A percentile compares a stretch with the other conserved stretches of the same genome.
phyloP scores from a whole-genome alignment of 495 filamentous ascomycete genomes.

The Lophiotrema nucula region DNA sequence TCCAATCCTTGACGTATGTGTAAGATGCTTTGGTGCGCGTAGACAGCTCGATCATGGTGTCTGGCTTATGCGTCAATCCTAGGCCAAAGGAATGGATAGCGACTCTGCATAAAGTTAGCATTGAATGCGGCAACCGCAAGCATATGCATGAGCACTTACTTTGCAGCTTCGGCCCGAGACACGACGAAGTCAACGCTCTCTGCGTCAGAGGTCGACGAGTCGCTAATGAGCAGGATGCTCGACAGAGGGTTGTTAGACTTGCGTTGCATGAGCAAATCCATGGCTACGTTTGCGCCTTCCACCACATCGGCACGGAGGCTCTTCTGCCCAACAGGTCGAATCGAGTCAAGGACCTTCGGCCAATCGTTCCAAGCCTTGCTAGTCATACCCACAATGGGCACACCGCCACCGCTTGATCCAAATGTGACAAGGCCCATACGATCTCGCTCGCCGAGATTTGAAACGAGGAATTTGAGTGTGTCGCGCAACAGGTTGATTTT shows the following conservation, averaged over 20 bases:
- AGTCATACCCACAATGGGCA: conserved; percentile 96
- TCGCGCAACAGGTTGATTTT: conserved; percentile 97
- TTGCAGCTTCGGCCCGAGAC: conserved; percentile 95
- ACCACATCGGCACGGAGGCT: conserved; percentile 95
- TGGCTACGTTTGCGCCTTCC: conserved; percentile 96
- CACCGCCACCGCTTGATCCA: conserved; percentile 89
- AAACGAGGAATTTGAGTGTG: conserved; percentile 87
- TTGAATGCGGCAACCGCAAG: background rate
- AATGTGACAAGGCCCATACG: conserved; percentile 98
- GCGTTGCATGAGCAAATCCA: conserved; percentile 98
- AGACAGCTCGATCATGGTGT: conserved; percentile 97
- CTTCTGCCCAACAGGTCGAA: conserved; percentile 93
- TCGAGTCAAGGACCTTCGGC: conserved; percentile 81
- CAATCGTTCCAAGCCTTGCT: conserved; percentile 91
- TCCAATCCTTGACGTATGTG: conserved; percentile 99
- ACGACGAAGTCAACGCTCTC: conserved; percentile 98
- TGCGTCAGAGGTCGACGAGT: conserved; percentile 94
- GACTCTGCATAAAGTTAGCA: conserved; percentile 56
- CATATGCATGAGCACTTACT: conserved; percentile 56
- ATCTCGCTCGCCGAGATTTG: conserved; percentile 87
- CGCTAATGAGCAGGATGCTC: conserved; percentile 95
- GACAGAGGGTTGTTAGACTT: conserved; percentile 96
- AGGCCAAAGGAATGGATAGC: conserved; percentile 96
- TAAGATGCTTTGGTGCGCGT: conserved; percentile 95
- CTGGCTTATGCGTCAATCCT: conserved; percentile 95